A percentile compares a stretch with the other conserved stretches of the same genome.
Conservation (phyloP, 2,329 filamentous ascomycete species). For the Neobulgaria alba region DNA sequence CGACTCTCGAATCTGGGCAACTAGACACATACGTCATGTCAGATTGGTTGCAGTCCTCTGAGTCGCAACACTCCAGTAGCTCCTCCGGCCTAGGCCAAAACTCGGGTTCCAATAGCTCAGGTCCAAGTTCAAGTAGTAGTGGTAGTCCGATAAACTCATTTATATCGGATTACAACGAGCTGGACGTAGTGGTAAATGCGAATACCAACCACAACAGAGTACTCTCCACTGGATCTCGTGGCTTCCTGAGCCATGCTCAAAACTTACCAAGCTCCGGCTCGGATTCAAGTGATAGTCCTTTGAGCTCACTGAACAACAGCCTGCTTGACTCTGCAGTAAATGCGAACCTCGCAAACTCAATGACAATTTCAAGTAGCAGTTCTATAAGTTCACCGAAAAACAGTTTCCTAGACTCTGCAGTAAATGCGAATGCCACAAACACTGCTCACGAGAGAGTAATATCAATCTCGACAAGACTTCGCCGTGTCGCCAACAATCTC, state of each 20-base stretch:
- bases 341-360: too few relatives aligned
- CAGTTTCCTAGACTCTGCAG: too few relatives aligned
- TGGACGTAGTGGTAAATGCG: not conserved
- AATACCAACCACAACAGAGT: not conserved
- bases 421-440: too few relatives aligned
- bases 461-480: too few relatives aligned
- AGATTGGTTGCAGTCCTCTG: not conserved
- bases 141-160: not conserved
- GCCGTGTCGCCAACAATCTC: too few relatives aligned
- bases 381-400: too few relatives aligned
- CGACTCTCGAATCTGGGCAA: constrained; percentile 4
- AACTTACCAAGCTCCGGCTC: not conserved
- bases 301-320: too few relatives aligned
- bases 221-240: not conserved
- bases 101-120: not conserved
- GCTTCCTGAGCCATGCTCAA: too few relatives aligned
- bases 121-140: not conserved
- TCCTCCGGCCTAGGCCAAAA: not conserved
- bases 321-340: too few relatives aligned
- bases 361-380: too few relatives aligned
- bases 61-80: not conserved
- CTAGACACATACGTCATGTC: constrained; percentile 1
- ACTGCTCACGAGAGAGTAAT: too few relatives aligned
- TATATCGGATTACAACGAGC: not conserved
- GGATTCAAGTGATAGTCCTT: not conserved